Evolutionary conservation across 2,329 filamentous ascomycete species (phyloP), one percentile per base, ranked within the genome.

Genomic region (Pseudocercospora pini-densiflorae): DNA sequence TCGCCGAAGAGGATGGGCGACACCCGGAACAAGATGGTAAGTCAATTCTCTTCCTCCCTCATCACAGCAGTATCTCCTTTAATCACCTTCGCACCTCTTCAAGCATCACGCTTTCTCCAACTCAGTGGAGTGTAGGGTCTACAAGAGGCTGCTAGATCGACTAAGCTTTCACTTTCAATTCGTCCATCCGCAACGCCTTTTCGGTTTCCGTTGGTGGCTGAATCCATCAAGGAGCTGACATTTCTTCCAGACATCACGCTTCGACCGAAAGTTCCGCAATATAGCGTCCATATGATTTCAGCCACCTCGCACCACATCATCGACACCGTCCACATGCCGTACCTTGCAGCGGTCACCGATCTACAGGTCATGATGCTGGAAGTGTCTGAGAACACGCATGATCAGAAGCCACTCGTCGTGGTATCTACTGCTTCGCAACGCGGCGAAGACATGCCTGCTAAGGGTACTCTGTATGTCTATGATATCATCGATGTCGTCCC

Each of bases 401-500:
- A 97, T 77, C 89, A 93, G 16, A 91, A 89, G 73, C 90, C 92
- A 74, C 85, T 98, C 55, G 86, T 99, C 59, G 89, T 90, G 0
- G 90, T 97, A 1, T 95, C 94, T 14, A 97, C 94, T 0, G 90
- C 93, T 1, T 86, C 95, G 27, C 87, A 90, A n/a, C 90, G 90
- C 67, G 95, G 95, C 47, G 95, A 99, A 79, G 95, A 98, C 75
- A 87, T 97, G 64, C 90, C 94, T 0, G 90, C 93, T 0, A 89
- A 92, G 54, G 95, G 95, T 2, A 88, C 90, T 47, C 87, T 99
- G 45, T 93, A 95, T 73, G 92, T 98, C 57, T 97, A 95, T 75
- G 94, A 97, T 75, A 87, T 99, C 31, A 93, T 97, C 65, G 88
- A 90, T 36, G 95, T 99, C 33, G 94, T 97, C 0, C 94, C 95